phyloP scores from a whole-genome alignment of 805 yeast genomes.

The Nakazawaea anatomiae region DNA sequence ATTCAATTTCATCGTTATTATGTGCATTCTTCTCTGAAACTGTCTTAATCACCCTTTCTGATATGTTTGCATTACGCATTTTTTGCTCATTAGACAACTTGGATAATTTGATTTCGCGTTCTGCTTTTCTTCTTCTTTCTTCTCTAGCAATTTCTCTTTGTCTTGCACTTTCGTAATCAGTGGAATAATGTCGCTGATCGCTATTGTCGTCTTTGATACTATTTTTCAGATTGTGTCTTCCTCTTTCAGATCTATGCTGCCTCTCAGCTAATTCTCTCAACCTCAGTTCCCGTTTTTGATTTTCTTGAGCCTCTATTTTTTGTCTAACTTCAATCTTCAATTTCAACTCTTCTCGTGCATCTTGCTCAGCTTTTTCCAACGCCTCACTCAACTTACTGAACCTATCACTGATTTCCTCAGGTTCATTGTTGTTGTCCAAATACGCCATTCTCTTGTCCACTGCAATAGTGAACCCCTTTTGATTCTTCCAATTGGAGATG shows the following conservation, averaged over 20 bases:
- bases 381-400: constrained; percentile 66
- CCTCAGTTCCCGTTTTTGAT: constrained; percentile 43
- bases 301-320: constrained; percentile 44
- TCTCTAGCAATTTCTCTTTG: constrained; percentile 33
- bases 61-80: constrained; percentile 40
- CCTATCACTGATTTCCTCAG: constrained; percentile 43
- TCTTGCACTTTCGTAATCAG: constrained; percentile 18
- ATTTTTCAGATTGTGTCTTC: too few species aligned
- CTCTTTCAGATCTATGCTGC: constrained; percentile 24
- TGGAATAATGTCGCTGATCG: constrained; percentile 9
- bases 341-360: constrained; percentile 51
- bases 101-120: constrained; percentile 36
- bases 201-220: constrained; percentile 4
- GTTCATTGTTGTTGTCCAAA: constrained; percentile 30
- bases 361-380: constrained; percentile 58
- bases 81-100: constrained; percentile 40
- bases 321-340: constrained; percentile 43
- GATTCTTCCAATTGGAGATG: constrained; percentile 93
- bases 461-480: constrained; percentile 80
- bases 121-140: constrained; percentile 41
- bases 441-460: constrained; percentile 72
- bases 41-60: constrained; percentile 38
- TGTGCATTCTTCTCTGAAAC: constrained; percentile 1
- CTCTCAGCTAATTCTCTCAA: constrained; percentile 43
- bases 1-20: constrained; percentile 23